Evolutionary conservation across 2,329 filamentous ascomycete genomes (phyloP), one percentile per base, ranked within the genome.

Genomic region (Pestalotiopsis sp.): DNA sequence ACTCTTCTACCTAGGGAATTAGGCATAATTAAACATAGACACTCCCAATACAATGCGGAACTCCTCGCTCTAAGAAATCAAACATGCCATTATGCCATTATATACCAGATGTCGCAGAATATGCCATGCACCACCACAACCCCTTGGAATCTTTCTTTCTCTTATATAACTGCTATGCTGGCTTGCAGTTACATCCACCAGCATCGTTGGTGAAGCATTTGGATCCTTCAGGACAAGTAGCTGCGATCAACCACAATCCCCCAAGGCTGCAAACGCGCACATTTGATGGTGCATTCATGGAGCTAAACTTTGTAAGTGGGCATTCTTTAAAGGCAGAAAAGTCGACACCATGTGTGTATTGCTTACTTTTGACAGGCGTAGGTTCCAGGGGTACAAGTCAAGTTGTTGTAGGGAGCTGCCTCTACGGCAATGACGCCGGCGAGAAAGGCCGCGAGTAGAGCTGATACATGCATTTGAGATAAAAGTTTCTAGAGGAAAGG

Each of bases 241-340:
- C 68, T 20, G 69, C 67, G 14, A 67, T 23, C 17, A 71, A 25
- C 72, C 73, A 73, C 14, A 56, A 31, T 4, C 68, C 70, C 17
- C 57, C 65, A 1, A 52, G 45, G 14, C 9, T 64, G 69, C 70
- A 73, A 60, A 70, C 73, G 57, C 70, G 69, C 20, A 75, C 66
- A 56, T 66, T 70, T n/a, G 70, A 70, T 2, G 67, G 69, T 12
- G 31, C 68, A 56, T 71, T 72, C 25, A 25, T 13, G 57, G 57
- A 25, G 67, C 65, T 41, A 6, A 23, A n/a, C 60, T 13, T 27
- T 49, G n/a, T 68, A 23, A 23, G 6, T 4, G 5, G 36, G 27
- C 58, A 23, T 12, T 12, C 6, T n/a, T 1, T 3, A 45, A 45
- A 3, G 0, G 1, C 5, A 45, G 45, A 52, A 11, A 9, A 7